Conservation (phyloP, 768 basidiomycete species). For the Boletus vinaceobasis region DNA sequence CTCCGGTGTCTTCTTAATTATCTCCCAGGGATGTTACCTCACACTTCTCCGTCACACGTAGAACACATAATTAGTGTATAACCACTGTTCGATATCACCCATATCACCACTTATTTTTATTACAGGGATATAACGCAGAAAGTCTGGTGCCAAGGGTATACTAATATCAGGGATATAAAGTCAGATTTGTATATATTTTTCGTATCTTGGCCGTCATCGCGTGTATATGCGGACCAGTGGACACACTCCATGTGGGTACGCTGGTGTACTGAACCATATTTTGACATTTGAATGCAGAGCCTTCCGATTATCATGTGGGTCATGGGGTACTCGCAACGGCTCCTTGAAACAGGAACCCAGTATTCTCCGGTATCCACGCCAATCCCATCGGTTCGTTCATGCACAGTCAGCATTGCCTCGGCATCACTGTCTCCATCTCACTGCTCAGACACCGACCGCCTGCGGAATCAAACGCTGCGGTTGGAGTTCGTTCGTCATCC, state of each 20-base stretch:
- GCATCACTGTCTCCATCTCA: slow-evolving; percentile 30
- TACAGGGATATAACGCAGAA: too few relatives aligned
- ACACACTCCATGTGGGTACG: slow-evolving; percentile 42
- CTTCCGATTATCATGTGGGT: slow-evolving; percentile 26
- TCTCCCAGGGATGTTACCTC: too few relatives aligned
- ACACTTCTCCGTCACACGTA: too few relatives aligned
- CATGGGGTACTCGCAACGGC: background rate
- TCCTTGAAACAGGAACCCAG: slow-evolving; percentile 31
- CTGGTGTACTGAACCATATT: background rate
- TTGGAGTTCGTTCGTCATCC: slow-evolving; percentile 38
- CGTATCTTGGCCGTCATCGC: too few relatives aligned
- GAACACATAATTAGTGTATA: too few relatives aligned
- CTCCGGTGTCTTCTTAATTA: too few relatives aligned
- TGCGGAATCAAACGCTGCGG: slow-evolving; percentile 31
- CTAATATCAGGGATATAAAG: too few relatives aligned
- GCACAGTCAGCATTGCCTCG: slow-evolving; percentile 25
- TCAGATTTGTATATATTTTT: too few relatives aligned
- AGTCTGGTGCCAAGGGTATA: too few relatives aligned
- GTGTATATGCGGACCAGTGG: slow-evolving; percentile 58
- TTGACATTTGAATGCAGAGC: slow-evolving; percentile 18
- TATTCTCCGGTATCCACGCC: slow-evolving; percentile 30
- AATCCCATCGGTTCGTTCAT: slow-evolving; percentile 21
- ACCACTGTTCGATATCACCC: too few relatives aligned
- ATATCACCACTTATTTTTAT: too few relatives aligned
- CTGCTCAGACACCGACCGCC: slow-evolving; percentile 26